Evolutionary conservation across 2,329 filamentous ascomycete genomes (phyloP).

Genomic region (Teratosphaeria zuluensis): DNA sequence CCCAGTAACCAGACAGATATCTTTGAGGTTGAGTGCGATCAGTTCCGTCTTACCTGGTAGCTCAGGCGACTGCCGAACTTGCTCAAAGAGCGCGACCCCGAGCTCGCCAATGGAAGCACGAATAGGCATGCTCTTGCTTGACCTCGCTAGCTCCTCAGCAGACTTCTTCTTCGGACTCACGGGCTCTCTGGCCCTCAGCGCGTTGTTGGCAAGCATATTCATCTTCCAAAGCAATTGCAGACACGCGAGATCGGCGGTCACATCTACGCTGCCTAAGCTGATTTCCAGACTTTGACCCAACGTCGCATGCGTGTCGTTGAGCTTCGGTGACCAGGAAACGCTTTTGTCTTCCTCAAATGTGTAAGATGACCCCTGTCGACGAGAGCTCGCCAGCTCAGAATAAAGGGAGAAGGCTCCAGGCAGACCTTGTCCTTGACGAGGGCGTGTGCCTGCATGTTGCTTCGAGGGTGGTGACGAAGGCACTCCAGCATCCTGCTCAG

Average conservation of each 20-base stretch:
- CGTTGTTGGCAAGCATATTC: background rate
- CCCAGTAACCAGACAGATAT: background rate
- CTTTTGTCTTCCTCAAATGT: background rate
- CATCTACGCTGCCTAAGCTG: background rate
- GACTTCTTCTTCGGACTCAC: background rate
- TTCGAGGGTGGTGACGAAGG: background rate
- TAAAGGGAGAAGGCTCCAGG: conserved; percentile 41
- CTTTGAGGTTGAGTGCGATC: background rate
- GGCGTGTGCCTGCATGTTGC: background rate
- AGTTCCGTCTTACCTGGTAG: background rate
- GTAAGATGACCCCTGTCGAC: conserved; percentile 12
- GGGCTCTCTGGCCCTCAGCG: background rate
- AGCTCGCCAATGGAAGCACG: background rate
- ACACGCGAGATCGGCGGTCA: background rate
- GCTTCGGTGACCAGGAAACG: background rate
- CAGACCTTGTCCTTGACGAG: conserved; percentile 16
- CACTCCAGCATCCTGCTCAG: background rate
- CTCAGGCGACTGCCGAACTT: background rate
- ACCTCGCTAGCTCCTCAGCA: background rate
- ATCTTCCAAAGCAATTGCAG: background rate
- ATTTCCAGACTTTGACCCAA: background rate
- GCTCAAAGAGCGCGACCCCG: background rate
- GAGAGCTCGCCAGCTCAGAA: conserved; percentile 31
- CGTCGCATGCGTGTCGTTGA: background rate
- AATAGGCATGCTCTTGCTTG: background rate